Conservation (phyloP, 352 stramenopile species). For the Detonula confervacea region DNA sequence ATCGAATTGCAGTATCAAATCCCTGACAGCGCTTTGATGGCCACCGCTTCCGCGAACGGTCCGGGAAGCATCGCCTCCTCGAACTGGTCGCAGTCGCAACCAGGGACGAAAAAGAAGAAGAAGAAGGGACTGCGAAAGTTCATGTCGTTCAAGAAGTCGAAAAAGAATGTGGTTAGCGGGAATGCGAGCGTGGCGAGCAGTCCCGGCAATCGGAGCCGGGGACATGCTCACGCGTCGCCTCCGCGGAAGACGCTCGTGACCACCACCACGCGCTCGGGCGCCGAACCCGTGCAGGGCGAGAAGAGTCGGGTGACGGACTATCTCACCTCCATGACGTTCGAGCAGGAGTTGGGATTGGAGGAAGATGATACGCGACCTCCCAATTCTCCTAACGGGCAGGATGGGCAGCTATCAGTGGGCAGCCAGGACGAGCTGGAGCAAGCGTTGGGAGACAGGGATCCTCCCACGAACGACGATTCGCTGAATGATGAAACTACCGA, state of each 20-base stretch:
- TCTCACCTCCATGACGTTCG: constrained; percentile 22
- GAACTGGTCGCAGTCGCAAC: no score
- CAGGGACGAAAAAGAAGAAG: constrained; percentile 37
- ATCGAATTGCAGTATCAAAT: constrained; percentile 58
- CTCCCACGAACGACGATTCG: no score
- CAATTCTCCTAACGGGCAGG: no score
- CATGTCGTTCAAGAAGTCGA: constrained; percentile 12
- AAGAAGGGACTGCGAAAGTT: constrained; percentile 30
- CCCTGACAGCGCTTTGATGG: no score
- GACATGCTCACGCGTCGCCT: no score
- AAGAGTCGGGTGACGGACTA: constrained; percentile 8
- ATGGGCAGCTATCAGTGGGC: no score
- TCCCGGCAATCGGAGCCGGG: no score
- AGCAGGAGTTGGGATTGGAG: constrained; percentile 24
- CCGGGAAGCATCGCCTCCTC: no score
- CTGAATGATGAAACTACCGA: background rate
- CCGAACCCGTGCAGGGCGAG: background rate
- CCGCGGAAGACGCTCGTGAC: constrained; percentile 42
- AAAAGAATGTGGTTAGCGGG: background rate
- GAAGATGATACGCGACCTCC: no score
- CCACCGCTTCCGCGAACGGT: no score
- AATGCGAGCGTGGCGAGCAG: no score
- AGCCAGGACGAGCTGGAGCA: background rate
- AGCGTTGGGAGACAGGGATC: no score
- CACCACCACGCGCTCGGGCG: constrained; percentile 25